phyloP scores from a whole-genome alignment of 208 protist species.

The Polymyxa betae region DNA sequence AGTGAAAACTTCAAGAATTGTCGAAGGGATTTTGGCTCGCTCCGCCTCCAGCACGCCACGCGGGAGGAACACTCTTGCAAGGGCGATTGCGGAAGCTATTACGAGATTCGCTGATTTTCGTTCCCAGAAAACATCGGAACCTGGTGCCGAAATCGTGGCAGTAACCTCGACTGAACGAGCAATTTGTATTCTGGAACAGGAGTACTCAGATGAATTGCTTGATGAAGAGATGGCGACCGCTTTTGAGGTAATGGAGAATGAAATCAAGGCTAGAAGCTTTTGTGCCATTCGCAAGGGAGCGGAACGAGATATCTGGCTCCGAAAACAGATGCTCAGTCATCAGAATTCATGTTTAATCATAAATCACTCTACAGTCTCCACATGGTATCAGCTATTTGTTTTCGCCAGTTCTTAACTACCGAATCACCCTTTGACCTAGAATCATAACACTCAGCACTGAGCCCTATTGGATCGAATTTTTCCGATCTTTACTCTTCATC shows the following conservation, averaged over 20 bases:
- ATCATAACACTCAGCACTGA: too few relatives aligned
- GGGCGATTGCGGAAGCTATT: too few relatives aligned
- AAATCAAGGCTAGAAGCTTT: background rate
- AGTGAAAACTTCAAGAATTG: too few relatives aligned
- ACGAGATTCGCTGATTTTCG: too few relatives aligned
- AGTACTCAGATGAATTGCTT: background rate
- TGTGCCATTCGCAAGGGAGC: background rate
- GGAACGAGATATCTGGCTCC: background rate
- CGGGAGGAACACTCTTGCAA: too few relatives aligned
- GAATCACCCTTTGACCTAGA: too few relatives aligned
- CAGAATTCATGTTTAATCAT: background rate
- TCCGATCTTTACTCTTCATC: conserved; percentile 8
- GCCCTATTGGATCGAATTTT: background rate
- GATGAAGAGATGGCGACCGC: background rate
- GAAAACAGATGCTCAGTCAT: background rate
- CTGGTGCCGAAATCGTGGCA: too few relatives aligned
- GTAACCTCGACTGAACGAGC: background rate
- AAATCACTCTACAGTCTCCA: background rate
- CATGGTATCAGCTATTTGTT: background rate
- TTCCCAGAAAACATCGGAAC: too few relatives aligned
- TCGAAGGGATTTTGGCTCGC: too few relatives aligned
- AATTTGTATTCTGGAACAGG: background rate
- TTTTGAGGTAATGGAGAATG: background rate
- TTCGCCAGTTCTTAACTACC: background rate
- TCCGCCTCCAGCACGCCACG: too few relatives aligned